phyloP scores from a whole-genome alignment of 805 yeast genomes.

The Teunomyces cretensis region DNA sequence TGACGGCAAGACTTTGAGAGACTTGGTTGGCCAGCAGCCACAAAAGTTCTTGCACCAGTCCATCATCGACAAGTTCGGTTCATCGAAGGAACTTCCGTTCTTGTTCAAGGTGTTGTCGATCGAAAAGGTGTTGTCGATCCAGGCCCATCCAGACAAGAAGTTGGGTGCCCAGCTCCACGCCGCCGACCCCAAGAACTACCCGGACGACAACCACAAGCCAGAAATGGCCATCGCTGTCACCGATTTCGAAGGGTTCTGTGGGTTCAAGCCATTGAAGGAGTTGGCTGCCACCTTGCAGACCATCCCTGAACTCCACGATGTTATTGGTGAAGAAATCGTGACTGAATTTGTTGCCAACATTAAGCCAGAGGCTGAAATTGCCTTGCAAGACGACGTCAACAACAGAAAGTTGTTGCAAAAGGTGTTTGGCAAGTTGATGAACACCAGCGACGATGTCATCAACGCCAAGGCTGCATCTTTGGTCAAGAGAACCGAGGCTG shows the following conservation, averaged over 20 bases:
- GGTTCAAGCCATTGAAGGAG: constrained; percentile 87
- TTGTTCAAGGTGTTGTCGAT: constrained; percentile 92
- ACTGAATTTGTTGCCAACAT: constrained; percentile 52
- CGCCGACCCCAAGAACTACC: constrained; percentile 88
- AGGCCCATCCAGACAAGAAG: constrained; percentile 95
- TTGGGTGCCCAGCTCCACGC: constrained; percentile 75
- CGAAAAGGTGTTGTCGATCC: constrained; percentile 89
- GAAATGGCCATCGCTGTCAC: constrained; percentile 99
- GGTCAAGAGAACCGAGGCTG: constrained; percentile 59
- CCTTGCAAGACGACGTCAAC: constrained; percentile 49
- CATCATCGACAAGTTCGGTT: constrained; percentile 66
- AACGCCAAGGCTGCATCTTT: constrained; percentile 58
- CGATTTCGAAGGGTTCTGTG: constrained; percentile 96
- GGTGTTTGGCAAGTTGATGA: constrained; percentile 84
- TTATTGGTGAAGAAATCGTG: constrained; percentile 67
- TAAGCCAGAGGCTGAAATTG: constrained; percentile 43
- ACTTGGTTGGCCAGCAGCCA: constrained; percentile 62
- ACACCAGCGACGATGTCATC: constrained; percentile 63
- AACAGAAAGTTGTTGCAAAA: constrained; percentile 70
- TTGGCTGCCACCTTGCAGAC: constrained; percentile 65
- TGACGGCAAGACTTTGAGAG: constrained; percentile 59
- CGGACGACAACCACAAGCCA: constrained; percentile 98
- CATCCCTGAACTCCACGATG: constrained; percentile 71
- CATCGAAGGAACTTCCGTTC: constrained; percentile 76
- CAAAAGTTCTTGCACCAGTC: constrained; percentile 54